phyloP scores from a whole-genome alignment of 495 filamentous ascomycete genomes.

The Chaetomium cochliodes region DNA sequence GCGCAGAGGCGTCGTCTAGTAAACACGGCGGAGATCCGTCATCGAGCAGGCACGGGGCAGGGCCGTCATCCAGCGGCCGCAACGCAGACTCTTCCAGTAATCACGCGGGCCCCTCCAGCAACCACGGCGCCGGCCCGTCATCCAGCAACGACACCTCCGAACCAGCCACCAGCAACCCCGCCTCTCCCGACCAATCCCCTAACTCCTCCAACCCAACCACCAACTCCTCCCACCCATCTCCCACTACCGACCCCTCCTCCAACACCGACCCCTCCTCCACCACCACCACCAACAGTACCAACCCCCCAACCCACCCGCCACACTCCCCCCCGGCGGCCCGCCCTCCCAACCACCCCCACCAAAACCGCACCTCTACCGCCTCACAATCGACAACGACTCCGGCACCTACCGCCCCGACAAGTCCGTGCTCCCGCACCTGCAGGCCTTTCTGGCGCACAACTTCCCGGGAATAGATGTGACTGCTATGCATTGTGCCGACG shows the following conservation, averaged over 20 bases:
- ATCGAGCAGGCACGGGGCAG: no score
- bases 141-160: no score
- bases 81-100: no score
- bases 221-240: no score
- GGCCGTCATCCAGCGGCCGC: no score
- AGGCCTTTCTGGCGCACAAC: constrained; percentile 63
- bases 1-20: neutral
- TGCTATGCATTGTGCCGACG: constrained; percentile 69
- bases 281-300: neutral
- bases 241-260: no score
- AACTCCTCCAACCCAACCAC: no score
- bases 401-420: constrained; percentile 89
- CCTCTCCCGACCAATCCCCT: no score
- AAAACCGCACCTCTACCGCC: constrained; percentile 71
- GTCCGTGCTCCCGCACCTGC: constrained; percentile 65
- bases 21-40: no score
- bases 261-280: neutral
- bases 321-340: constrained; percentile 38
- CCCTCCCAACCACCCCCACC: constrained; percentile 44
- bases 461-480: constrained; percentile 72
- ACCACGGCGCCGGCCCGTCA: no score
- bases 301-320: constrained; percentile 22
- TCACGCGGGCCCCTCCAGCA: no score
- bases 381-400: constrained; percentile 92
- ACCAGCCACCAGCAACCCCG: no score